Percentiles rank a stretch among this genome's conserved stretches.
Conservation (phyloP, 495 filamentous ascomycete species). For the Filosporella fistucella region DNA sequence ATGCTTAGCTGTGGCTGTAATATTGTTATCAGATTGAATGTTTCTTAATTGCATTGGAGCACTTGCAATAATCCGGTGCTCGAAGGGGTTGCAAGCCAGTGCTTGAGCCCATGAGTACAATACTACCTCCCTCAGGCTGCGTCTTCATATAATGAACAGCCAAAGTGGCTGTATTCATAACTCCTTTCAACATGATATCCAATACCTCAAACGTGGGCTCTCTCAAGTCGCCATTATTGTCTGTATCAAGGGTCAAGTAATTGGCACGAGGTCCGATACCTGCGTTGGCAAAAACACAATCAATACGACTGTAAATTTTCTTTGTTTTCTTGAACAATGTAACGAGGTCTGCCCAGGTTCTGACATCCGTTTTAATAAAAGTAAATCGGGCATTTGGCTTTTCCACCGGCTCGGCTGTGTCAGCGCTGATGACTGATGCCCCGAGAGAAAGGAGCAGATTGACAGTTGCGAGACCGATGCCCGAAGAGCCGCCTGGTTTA, state of each 20-base stretch:
- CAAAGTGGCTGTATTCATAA: constrained; percentile 35
- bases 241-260: constrained; percentile 35
- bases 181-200: constrained; percentile 39
- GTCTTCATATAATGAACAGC: constrained; percentile 36
- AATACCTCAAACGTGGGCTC: constrained; percentile 35
- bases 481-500: constrained; percentile 40
- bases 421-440: constrained; percentile 39
- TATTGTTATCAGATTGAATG: background rate
- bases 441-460: constrained; percentile 39
- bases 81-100: constrained; percentile 22
- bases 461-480: constrained; percentile 44
- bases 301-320: constrained; percentile 37
- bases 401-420: constrained; percentile 30
- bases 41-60: background rate
- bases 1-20: constrained; percentile 1
- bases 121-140: constrained; percentile 28
- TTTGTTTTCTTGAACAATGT: constrained; percentile 35
- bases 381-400: constrained; percentile 14
- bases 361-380: constrained; percentile 36
- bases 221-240: constrained; percentile 34
- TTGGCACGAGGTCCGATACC: constrained; percentile 34
- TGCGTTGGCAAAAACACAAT: constrained; percentile 47
- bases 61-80: constrained; percentile 5
- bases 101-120: constrained; percentile 35
- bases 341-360: constrained; percentile 34